Percentiles rank a stretch among this genome's conserved stretches.
These are phyloP conservation scores for Yamadazyma jaroonii DNA, from an alignment of 1,139 yeast genomes.

Conservation along the genomic window DNA sequence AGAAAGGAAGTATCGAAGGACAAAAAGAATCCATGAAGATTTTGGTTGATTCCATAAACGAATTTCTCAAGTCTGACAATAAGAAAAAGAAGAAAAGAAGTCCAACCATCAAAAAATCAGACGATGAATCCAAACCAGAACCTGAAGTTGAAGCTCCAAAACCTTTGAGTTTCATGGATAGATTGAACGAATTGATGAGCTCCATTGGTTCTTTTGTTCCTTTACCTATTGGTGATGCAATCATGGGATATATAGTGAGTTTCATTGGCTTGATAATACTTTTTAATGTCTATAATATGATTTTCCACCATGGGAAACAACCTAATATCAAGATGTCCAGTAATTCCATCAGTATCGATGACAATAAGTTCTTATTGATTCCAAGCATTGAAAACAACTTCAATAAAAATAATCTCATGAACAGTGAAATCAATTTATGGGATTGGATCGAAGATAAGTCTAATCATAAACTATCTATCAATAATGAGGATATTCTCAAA, in stretches of 20 bases:
- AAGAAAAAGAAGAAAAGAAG: constrained; percentile 12
- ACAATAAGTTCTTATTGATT: constrained; percentile 42
- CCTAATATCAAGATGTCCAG: constrained; percentile 3
- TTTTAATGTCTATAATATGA: constrained; percentile 5
- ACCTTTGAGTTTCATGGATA: constrained; percentile 8
- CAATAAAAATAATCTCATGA: constrained; percentile 30
- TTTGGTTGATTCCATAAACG: constrained; percentile 57
- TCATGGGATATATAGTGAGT: constrained; percentile 23
- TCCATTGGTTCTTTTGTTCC: constrained; percentile 30
- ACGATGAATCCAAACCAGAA: constrained; percentile 17
- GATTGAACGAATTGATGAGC: constrained; percentile 23
- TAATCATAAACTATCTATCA: constrained; percentile 17
- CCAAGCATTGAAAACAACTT: constrained; percentile 46
- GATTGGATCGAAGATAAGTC: constrained; percentile 68
- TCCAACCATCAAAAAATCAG: constrained; percentile 4
- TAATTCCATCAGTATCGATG: constrained; percentile 29
- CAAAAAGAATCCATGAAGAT: constrained; percentile 70
- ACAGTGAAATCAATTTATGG: constrained; percentile 72
- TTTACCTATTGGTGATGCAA: constrained; percentile 24
- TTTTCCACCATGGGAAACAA: constrained; percentile 3
- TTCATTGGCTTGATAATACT: constrained; percentile 15
- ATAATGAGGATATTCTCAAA: constrained; percentile 9
- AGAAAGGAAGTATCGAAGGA: constrained; percentile 89
- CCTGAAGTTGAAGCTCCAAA: constrained; percentile 5
- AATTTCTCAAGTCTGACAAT: constrained; percentile 28